Base-by-base conservation (phyloP, 106 monocot genomes). In the Allium sativum region DNA sequence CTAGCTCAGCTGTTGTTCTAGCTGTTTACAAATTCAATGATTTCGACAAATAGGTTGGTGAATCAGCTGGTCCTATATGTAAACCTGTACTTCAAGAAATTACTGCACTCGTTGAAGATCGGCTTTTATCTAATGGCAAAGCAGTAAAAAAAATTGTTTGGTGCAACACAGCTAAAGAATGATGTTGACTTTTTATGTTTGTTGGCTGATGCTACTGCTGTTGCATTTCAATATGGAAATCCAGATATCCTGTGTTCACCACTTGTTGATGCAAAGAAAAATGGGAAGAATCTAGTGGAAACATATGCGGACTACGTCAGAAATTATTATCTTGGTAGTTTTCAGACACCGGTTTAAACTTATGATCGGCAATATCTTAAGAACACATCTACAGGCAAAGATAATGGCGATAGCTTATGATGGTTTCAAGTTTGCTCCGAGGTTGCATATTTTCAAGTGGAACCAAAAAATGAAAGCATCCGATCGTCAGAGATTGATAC, bases 401-500 rank as follows among this genome's bases (percentile, higher is more conserved):
- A 72, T 14, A 79, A 81, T 81, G 82, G 65, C 57, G 71, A 77
- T 66, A 73, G 95, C 9, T 70, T 96, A 55, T 96, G 95, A 90
- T 96, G 95, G 95, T 96, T 78, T 69, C 95, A 96, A 82, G 95
- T 96, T 77, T 96, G 95, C 67, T 82, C 77, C 51, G 95, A 96
- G 56, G 90, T 96, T 74, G 95, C 95, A 70, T 96, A 91, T 76
- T 96, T 96, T 65, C 95, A 96, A 76, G 87, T 91, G 12, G 95
- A 90, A 58, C 95, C 95, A 40, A 48, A 64, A 66, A 82, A 81
- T 82, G 90, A 91, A 55, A 87, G 82, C 53, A 51, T 96, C 56
- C 95, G 95, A 40, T 96, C 95, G 45, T 17, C 76, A 70, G 84
- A 73, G 75, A 84, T 96, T 64, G 76, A 96, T 72, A 56, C 78